Evolutionary conservation across 1,284 basidiomycete genomes (phyloP).

Genomic region (Naganishia sp.): DNA sequence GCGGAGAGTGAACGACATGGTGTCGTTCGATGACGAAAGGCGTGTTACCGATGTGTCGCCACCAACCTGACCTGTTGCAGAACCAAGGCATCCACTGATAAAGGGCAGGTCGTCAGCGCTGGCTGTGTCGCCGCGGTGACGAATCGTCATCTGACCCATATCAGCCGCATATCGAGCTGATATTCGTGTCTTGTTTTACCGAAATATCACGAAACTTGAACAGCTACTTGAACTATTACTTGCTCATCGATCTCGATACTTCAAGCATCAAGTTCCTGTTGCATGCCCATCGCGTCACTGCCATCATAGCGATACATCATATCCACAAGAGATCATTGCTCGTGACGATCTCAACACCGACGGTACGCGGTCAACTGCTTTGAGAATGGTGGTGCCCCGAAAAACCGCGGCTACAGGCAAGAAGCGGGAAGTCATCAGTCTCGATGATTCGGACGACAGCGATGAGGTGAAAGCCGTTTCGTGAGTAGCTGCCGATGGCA

Average conservation of each 20-base stretch:
- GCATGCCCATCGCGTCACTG: neutral
- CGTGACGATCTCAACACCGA: too few species aligned
- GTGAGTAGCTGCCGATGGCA: neutral
- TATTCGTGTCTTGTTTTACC: too few species aligned
- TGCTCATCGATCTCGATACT: neutral
- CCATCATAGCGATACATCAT: too few species aligned
- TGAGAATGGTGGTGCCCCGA: neutral
- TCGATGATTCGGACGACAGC: conserved; percentile 20
- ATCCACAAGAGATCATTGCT: too few species aligned
- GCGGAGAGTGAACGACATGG: conserved; percentile 50
- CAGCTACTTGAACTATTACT: neutral
- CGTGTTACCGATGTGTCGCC: conserved; percentile 7
- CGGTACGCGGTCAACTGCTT: too few species aligned
- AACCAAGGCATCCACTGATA: neutral
- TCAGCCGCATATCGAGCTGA: neutral
- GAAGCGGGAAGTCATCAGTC: conserved; percentile 26
- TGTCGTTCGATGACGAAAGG: conserved; percentile 6
- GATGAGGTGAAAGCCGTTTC: conserved; percentile 27
- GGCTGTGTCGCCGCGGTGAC: conserved; percentile 1
- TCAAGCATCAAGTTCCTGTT: neutral
- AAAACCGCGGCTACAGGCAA: conserved; percentile 2
- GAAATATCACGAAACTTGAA: too few species aligned
- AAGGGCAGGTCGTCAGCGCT: conserved; percentile 21
- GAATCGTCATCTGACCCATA: neutral
- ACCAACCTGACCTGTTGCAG: neutral